Percentiles rank a stretch among this genome's conserved stretches.
phyloP scores from a whole-genome alignment of 78 protist genomes.

The Thecamonas trahens region DNA sequence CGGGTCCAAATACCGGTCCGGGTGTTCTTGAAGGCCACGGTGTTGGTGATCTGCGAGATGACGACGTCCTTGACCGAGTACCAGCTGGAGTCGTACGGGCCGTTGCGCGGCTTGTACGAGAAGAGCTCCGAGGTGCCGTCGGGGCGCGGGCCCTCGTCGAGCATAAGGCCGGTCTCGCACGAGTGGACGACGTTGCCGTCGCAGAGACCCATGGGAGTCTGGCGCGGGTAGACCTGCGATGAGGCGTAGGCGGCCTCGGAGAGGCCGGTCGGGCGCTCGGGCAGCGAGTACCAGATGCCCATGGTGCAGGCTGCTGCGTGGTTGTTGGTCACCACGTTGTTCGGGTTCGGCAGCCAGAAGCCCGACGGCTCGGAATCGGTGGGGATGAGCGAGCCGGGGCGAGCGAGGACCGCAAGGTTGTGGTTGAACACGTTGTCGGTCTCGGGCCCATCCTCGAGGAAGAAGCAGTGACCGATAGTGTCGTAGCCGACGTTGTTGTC shows the following conservation, averaged over 20 bases:
- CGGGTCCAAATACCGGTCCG: no score
- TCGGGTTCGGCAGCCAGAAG: slow-evolving; percentile 32
- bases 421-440: background rate
- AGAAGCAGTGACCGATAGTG: slow-evolving; percentile 41
- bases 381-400: slow-evolving; percentile 8
- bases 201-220: no score
- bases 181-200: no score
- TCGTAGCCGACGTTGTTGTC: slow-evolving; percentile 33
- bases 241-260: background rate
- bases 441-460: slow-evolving; percentile 44
- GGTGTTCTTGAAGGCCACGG: no score
- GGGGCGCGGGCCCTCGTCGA: background rate
- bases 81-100: no score
- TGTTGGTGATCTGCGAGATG: no score
- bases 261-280: background rate
- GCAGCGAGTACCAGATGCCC: slow-evolving; percentile 29
- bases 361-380: slow-evolving; percentile 5
- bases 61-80: no score
- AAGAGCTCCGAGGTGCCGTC: background rate
- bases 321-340: slow-evolving; percentile 12
- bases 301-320: slow-evolving; percentile 7
- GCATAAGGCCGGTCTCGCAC: background rate
- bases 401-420: slow-evolving; percentile 19
- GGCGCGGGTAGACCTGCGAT: no score
- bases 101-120: background rate